A percentile compares a stretch with the other conserved stretches of the same genome.
phyloP scores from a whole-genome alignment of 2,329 filamentous ascomycete species.

The Fusarium beomiforme region DNA sequence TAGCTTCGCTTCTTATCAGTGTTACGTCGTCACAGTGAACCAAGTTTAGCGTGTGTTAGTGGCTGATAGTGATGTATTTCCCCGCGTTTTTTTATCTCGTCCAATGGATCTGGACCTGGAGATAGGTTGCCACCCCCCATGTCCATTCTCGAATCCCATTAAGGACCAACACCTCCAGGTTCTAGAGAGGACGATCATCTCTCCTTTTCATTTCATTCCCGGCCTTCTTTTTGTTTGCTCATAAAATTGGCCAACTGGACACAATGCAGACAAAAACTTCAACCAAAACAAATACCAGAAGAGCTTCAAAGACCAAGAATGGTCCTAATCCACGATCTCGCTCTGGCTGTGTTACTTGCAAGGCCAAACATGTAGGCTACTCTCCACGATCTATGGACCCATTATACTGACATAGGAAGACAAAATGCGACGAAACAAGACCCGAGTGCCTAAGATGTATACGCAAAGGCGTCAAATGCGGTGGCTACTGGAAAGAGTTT shows the following conservation, averaged over 20 bases:
- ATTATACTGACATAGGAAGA: slow-evolving; percentile 15
- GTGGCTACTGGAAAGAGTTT: slow-evolving; percentile 46
- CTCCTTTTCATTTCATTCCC: background rate
- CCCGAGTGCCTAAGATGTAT: slow-evolving; percentile 43
- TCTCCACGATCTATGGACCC: no score
- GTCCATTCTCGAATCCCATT: background rate
- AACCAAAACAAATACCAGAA: slow-evolving; percentile 18
- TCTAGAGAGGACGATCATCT: slow-evolving; percentile 6
- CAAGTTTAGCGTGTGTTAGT: slow-evolving; percentile 10
- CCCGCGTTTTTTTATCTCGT: slow-evolving; percentile 39
- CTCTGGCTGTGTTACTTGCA: slow-evolving; percentile 47
- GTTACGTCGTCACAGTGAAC: background rate
- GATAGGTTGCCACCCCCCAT: slow-evolving; percentile 24
- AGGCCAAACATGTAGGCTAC: slow-evolving; percentile 41
- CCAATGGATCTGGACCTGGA: slow-evolving; percentile 4
- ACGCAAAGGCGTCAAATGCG: slow-evolving; percentile 43
- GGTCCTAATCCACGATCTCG: slow-evolving; percentile 40
- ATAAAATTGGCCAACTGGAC: background rate
- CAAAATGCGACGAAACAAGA: slow-evolving; percentile 47
- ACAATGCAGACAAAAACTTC: slow-evolving; percentile 26
- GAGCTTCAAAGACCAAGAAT: slow-evolving; percentile 22
- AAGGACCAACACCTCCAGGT: background rate
- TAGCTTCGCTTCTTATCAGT: slow-evolving; percentile 25
- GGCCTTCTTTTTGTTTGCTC: background rate
- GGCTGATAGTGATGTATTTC: slow-evolving; percentile 38